phyloP scores from a whole-genome alignment of 148 eudicot species.

The Spergularia bocconei region DNA sequence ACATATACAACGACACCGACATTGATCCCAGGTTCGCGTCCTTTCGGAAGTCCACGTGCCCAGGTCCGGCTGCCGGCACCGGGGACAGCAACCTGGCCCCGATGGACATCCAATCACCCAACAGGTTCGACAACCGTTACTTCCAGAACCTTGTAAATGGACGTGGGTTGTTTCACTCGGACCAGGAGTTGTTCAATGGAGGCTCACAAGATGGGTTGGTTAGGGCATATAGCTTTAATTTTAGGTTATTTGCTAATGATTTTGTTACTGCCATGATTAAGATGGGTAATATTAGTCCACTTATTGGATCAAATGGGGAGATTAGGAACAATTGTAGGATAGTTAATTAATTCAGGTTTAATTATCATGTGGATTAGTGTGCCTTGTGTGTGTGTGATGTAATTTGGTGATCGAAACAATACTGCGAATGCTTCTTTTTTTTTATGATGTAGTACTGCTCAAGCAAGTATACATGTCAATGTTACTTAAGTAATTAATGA shows the following conservation, averaged over 20 bases:
- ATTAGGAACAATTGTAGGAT: constrained; percentile 19
- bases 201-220: constrained; percentile 35
- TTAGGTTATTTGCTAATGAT: constrained; percentile 11
- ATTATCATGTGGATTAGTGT: too few relatives aligned
- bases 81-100: constrained; percentile 40
- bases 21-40: constrained; percentile 36
- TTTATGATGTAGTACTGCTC: too few relatives aligned
- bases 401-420: too few relatives aligned
- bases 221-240: constrained; percentile 9
- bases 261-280: constrained; percentile 26
- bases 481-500: too few relatives aligned
- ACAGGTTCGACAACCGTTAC: constrained; percentile 29
- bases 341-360: constrained; percentile 3
- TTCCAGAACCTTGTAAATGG: constrained; percentile 24
- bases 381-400: too few relatives aligned
- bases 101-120: constrained; percentile 22
- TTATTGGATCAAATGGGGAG: constrained; percentile 21
- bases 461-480: too few relatives aligned
- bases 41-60: constrained; percentile 26
- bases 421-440: too few relatives aligned
- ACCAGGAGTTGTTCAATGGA: constrained; percentile 44
- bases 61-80: constrained; percentile 17
- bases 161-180: constrained; percentile 44
- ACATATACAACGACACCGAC: constrained; percentile 42
- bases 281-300: constrained; percentile 25